Evolutionary conservation across 2,329 filamentous ascomycete genomes (phyloP).

Genomic region (Balansia obtecta): DNA sequence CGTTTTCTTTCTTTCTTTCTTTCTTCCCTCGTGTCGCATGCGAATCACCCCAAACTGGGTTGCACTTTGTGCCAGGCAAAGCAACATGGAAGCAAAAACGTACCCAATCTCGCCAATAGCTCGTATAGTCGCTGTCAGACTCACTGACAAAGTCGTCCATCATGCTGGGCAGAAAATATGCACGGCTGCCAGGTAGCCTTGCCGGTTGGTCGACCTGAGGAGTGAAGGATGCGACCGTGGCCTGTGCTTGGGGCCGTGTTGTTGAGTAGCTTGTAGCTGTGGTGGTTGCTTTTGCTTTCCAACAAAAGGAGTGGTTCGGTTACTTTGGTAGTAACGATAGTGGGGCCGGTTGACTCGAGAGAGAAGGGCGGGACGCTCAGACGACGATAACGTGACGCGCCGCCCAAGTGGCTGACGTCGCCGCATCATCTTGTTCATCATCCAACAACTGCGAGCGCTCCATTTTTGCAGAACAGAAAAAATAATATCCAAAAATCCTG

Average conservation of each 20-base stretch:
- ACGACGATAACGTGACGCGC: constrained; percentile 7
- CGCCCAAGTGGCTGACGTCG: background rate
- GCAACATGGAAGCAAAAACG: constrained; percentile 27
- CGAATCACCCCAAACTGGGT: too few species aligned
- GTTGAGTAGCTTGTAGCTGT: background rate
- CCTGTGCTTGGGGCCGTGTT: background rate
- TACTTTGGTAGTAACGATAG: background rate
- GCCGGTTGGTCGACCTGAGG: constrained; percentile 1
- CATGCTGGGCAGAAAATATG: constrained; percentile 14
- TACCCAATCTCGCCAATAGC: constrained; percentile 99
- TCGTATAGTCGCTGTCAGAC: constrained; percentile 97
- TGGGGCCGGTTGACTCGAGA: background rate
- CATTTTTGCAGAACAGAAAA: too few species aligned
- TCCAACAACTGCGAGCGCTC: too few species aligned
- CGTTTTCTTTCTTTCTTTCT: too few species aligned
- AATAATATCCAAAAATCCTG: too few species aligned
- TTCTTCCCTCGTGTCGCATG: too few species aligned
- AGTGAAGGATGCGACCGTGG: constrained; percentile 1
- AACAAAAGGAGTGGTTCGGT: constrained; percentile 2
- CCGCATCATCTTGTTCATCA: background rate
- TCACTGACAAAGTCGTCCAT: constrained; percentile 99
- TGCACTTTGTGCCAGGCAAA: background rate
- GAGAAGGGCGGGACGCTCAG: background rate
- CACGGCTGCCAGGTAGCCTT: background rate
- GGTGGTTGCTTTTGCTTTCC: background rate